Conservation (phyloP, 1,284 basidiomycete genomes). For the Heterobasidion occidentale region DNA sequence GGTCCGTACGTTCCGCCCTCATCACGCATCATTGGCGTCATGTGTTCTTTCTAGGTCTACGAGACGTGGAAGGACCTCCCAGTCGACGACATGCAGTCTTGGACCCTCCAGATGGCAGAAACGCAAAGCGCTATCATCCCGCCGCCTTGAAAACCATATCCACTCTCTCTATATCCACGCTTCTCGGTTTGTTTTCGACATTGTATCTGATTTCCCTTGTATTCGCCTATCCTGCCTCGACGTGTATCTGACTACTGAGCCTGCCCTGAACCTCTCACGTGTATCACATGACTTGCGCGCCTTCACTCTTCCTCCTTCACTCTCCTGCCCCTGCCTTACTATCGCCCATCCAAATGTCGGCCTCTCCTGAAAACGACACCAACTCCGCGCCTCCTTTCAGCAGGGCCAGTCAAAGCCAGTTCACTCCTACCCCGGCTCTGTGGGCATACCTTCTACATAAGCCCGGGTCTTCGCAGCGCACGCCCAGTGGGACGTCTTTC, state of each 20-base stretch:
- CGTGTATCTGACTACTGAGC: background rate
- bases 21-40: background rate
- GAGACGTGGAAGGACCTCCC: slow-evolving; percentile 48
- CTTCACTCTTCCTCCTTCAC: background rate
- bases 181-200: too few species aligned
- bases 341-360: background rate
- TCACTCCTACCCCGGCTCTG: slow-evolving; percentile 12
- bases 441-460: slow-evolving; percentile 24
- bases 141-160: background rate
- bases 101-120: slow-evolving; percentile 53
- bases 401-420: background rate
- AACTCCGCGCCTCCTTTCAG: too few species aligned
- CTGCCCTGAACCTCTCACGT: background rate
- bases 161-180: too few species aligned
- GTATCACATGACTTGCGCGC: slow-evolving; percentile 1
- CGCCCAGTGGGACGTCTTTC: slow-evolving; percentile 1
- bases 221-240: background rate
- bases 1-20: slow-evolving; percentile 25
- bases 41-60: slow-evolving; percentile 31
- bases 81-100: slow-evolving; percentile 51
- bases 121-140: slow-evolving; percentile 2
- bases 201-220: too few species aligned
- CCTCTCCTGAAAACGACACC: too few species aligned
- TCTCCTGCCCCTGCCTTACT: slow-evolving; percentile 1
- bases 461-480: slow-evolving; percentile 6